A percentile compares a stretch with the other conserved stretches of the same genome.
Conservation (phyloP, 768 basidiomycete species). For the Xerocomellus chrysenteron region DNA sequence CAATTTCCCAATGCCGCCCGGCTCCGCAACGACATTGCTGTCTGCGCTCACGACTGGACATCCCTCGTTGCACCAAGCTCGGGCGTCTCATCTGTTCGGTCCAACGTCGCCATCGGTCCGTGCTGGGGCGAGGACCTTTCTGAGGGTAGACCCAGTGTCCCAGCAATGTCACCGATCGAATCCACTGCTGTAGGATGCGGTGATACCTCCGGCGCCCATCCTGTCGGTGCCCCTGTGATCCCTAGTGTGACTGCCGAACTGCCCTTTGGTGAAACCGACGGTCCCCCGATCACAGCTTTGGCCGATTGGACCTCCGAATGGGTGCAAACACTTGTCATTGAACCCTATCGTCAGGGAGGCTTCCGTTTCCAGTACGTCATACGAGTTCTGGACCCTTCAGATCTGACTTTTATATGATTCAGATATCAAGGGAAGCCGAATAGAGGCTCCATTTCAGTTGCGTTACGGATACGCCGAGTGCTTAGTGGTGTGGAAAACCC, state of each 20-base stretch:
- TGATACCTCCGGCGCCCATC: not conserved
- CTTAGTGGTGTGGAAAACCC: constrained; percentile 27
- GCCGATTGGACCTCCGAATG: constrained; percentile 28
- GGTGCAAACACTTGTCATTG: constrained; percentile 25
- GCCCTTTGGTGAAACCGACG: constrained; percentile 2
- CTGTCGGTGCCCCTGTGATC: not conserved
- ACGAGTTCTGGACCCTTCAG: not conserved
- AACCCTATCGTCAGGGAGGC: constrained; percentile 16
- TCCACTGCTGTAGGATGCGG: not conserved
- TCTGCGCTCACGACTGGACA: not conserved
- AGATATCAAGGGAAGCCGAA: constrained; percentile 19
- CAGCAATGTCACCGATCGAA: not conserved
- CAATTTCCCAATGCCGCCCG: not conserved
- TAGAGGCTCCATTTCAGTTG: constrained; percentile 8
- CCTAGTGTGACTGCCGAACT: not conserved
- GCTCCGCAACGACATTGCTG: not conserved
- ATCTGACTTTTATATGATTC: not conserved
- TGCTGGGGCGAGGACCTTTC: constrained; percentile 6
- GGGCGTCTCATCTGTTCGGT: not conserved
- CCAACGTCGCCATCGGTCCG: not conserved
- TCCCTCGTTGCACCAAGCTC: constrained; percentile 6
- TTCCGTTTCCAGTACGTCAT: constrained; percentile 24
- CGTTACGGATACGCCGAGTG: constrained; percentile 20
- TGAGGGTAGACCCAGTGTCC: constrained; percentile 15
- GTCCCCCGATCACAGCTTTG: constrained; percentile 9